Base-by-base conservation (phyloP, 2,329 filamentous ascomycete species). In the Scopulariopsis brevicaulis region DNA sequence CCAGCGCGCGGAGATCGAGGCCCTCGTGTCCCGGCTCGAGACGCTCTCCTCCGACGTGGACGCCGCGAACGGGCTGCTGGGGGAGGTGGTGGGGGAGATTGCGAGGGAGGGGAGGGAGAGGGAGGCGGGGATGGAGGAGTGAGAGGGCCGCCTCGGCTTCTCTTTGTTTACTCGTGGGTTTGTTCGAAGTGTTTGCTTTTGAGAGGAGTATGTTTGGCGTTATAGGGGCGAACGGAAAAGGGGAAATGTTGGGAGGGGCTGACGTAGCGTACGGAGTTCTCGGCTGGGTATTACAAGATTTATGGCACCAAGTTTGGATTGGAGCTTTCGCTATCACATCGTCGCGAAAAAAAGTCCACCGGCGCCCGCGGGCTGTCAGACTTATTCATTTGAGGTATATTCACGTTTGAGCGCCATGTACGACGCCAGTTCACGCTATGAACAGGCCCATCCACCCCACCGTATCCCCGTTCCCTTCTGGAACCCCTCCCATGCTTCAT, bases 1-100 rank as follows among this genome's bases (percentile, higher is more conserved):
- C 48, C 83, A 86, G 72, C 74, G 80, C 60, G 70, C 69, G 1
- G 82, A 85, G 69, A 77, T 83, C 40, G 77, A 76, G 57, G 68
- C 67, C 22, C 69, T 86, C 48, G 68, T 84, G 24, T 69, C 63
- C 2, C 67, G 70, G 14, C 72, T 84, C 14, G 81, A 84, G 64
- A 71, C 69, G 32, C 73, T 76, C 7, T 73, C 83, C 34, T 73
- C 71, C 50, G 83, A 86, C 65, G 72, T 85, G 43, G 75, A 76
- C 58, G 74, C 72, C 4, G 82, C 82, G 1, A 80, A 77, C 60
- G 72, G 63, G 51, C 72, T 78, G 59, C 70, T 83, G 58, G 73
- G 69, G 14, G 73, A 67, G 22, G 70, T 81, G 4, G 75, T 72
- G 8, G 74, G 72, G 18, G 76, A 78, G 58, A 63, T 84, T 25